Base-by-base conservation (phyloP, 768 basidiomycete species). In the Serendipita sp. region DNA sequence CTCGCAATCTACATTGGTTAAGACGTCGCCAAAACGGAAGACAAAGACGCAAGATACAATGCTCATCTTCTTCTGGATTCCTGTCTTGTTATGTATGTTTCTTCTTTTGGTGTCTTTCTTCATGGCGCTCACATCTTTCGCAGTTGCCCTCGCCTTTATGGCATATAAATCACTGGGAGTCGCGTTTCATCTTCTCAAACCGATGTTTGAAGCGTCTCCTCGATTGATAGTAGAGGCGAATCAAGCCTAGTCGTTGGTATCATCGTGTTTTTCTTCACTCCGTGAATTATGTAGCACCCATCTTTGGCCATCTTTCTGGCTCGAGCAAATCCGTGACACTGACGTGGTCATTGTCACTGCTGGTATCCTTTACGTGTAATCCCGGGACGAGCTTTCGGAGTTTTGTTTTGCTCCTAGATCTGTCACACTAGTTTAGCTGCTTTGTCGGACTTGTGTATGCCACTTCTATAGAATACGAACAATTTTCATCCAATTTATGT, bases 11-110 rank as follows among this genome's bases (percentile, higher is more conserved):
- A 4, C 18, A n/a, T 27, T 34, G 27, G 11, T 10, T 11, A 36
- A 31, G 16, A 36, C 16, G 8, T 11, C 16, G 5, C 29, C 36
- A 33, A 27, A 29, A 37, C 55, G 55, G 36, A 36, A 27, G 33
- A 36, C 55, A 29, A 60, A 60, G 55, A 60, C 18, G 36, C 55
- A 34, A n/a, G 55, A 60, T 36, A 60, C 55, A 11, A 60, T 60
- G 55, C 55, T 60, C 55, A 60, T 60, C 33, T 60, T 29, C 29
- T 60, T 60, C 55, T 60, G 55, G 55, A 60, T 60, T 8, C 55
- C 55, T 8, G 55, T 60, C n/a, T 34, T 60, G 18, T n/a, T 60
- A 8, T 27, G 55, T 60, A 60, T 5, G 55, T 31, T 37, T 31
- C 23, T 36, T 36, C 55, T 37, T 29, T 29, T 23, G 10, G 8